phyloP scores from a whole-genome alignment of 306 rosid genomes.

The Mucuna pruriens region DNA sequence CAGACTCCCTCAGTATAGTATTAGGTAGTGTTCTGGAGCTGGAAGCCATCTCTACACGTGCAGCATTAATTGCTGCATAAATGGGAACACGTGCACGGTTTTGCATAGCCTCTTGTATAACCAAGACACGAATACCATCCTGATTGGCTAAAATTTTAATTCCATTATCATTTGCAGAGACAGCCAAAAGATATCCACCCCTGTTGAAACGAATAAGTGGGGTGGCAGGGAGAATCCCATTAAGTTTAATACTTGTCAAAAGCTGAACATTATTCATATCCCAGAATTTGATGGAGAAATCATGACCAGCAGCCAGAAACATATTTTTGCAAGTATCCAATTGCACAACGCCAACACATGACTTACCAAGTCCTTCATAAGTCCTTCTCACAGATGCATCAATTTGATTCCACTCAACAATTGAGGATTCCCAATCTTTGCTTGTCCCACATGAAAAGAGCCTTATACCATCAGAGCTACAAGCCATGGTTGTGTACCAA shows the following conservation, averaged over 20 bases:
- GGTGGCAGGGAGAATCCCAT: slow-evolving; percentile 93
- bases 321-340: slow-evolving; percentile 90
- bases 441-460: slow-evolving; percentile 98
- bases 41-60: too few species aligned
- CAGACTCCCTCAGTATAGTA: slow-evolving; percentile 93
- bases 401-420: slow-evolving; percentile 97
- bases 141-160: slow-evolving; percentile 82
- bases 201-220: slow-evolving; percentile 97
- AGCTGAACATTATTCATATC: slow-evolving; percentile 93
- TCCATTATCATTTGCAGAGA: slow-evolving; percentile 88
- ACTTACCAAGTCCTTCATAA: slow-evolving; percentile 93
- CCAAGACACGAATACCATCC: slow-evolving; percentile 66
- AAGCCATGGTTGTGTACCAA: slow-evolving; percentile 97
- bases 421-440: slow-evolving; percentile 88
- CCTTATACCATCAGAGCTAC: slow-evolving; percentile 94
- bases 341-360: slow-evolving; percentile 85
- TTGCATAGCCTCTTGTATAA: slow-evolving; percentile 67
- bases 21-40: slow-evolving; percentile 75
- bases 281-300: slow-evolving; percentile 95
- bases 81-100: too few species aligned
- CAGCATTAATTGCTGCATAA: too few species aligned
- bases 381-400: slow-evolving; percentile 93
- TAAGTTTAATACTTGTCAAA: slow-evolving; percentile 81
- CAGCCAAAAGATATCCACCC: slow-evolving; percentile 93
- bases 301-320: slow-evolving; percentile 95